These are phyloP conservation scores for Silene conica DNA, from an alignment of 148 eudicot genomes.

Conservation along the genomic window DNA sequence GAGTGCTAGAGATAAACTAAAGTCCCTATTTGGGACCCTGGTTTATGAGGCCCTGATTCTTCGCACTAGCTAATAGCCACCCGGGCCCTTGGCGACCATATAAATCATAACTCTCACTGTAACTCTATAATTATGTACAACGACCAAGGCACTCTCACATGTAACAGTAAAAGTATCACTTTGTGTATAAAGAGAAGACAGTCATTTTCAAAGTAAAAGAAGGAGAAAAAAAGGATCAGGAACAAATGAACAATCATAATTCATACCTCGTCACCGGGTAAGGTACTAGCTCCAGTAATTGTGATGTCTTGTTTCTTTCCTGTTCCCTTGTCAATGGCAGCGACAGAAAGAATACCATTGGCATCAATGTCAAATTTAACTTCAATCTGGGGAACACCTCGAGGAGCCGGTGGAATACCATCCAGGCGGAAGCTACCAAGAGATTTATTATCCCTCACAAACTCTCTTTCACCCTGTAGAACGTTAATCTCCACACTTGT, in stretches of 20 bases:
- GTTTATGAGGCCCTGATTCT: too few relatives aligned
- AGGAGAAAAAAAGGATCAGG: neutral
- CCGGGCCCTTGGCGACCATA: too few relatives aligned
- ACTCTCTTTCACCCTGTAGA: constrained; percentile 93
- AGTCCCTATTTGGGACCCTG: neutral
- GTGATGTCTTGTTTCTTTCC: constrained; percentile 97
- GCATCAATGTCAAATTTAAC: constrained; percentile 94
- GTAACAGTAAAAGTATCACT: too few relatives aligned
- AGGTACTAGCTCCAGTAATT: constrained; percentile 92
- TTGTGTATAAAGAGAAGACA: too few relatives aligned
- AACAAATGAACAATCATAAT: too few relatives aligned
- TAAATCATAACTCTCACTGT: too few relatives aligned
- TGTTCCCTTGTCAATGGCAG: constrained; percentile 83
- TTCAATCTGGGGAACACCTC: constrained; percentile 92
- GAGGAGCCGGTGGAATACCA: constrained; percentile 94
- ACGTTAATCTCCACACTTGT: constrained; percentile 94
- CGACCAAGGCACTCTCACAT: too few relatives aligned
- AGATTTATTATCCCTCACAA: constrained; percentile 91
- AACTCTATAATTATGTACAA: too few relatives aligned
- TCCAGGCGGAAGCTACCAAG: constrained; percentile 92
- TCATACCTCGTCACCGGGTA: constrained; percentile 77
- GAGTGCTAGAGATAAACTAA: neutral
- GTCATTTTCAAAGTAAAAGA: too few relatives aligned
- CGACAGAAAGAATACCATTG: constrained; percentile 85
- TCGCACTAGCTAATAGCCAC: too few relatives aligned